phyloP scores from a whole-genome alignment of 805 yeast species.

The Lipomyces starkeyi region DNA sequence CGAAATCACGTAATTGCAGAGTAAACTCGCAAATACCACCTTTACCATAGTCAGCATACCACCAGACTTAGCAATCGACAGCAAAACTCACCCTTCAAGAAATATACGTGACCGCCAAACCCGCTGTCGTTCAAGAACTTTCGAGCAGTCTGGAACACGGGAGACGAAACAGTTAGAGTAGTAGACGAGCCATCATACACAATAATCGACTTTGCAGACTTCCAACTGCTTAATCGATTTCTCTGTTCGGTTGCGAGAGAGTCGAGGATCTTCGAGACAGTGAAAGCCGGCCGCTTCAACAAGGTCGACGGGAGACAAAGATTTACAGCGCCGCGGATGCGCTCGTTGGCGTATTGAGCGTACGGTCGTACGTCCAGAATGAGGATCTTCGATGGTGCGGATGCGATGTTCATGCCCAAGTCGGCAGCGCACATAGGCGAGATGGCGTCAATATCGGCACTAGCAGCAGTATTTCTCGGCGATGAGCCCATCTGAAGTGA shows the following conservation, averaged over 20 bases:
- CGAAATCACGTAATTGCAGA: slow-evolving; percentile 7
- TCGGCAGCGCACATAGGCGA: slow-evolving; percentile 23
- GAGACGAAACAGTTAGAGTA: slow-evolving; percentile 15
- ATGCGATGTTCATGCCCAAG: slow-evolving; percentile 16
- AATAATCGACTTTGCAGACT: slow-evolving; percentile 45
- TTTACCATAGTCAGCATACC: neutral
- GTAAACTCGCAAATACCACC: slow-evolving; percentile 31
- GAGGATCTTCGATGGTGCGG: slow-evolving; percentile 46
- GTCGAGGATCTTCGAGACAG: slow-evolving; percentile 52
- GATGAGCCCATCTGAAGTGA: neutral
- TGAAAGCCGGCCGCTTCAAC: slow-evolving; percentile 74
- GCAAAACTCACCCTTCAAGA: slow-evolving; percentile 41
- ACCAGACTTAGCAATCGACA: neutral
- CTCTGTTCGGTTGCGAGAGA: slow-evolving; percentile 47
- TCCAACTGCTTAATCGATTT: slow-evolving; percentile 39
- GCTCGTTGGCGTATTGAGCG: slow-evolving; percentile 67
- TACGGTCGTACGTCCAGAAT: slow-evolving; percentile 81
- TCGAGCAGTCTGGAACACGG: slow-evolving; percentile 31
- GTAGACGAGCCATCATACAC: slow-evolving; percentile 57
- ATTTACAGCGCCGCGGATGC: slow-evolving; percentile 67
- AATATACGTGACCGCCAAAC: slow-evolving; percentile 37
- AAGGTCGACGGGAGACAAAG: slow-evolving; percentile 90
- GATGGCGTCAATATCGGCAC: slow-evolving; percentile 16
- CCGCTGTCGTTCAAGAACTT: slow-evolving; percentile 32
- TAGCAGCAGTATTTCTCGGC: neutral